Conservation (phyloP, 2,329 filamentous ascomycete species). For the Scorias spongiosa region DNA sequence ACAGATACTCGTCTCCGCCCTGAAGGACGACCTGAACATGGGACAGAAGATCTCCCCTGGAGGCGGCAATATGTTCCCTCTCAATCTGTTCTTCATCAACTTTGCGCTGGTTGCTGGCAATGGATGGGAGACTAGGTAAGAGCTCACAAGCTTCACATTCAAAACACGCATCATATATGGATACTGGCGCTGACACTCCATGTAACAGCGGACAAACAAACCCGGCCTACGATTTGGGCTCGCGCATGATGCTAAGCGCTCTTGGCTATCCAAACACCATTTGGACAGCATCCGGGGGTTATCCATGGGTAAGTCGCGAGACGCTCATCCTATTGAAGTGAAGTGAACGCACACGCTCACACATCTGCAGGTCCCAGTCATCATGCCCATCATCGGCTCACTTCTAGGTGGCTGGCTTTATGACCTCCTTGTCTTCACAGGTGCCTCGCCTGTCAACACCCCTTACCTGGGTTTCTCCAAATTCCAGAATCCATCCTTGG, state of each 20-base stretch:
- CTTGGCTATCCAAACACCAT: constrained; percentile 51
- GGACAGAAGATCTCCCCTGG: constrained; percentile 13
- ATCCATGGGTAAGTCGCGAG: constrained; percentile 42
- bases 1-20: constrained; percentile 55
- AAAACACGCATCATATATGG: neutral
- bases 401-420: constrained; percentile 51
- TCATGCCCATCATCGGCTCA: constrained; percentile 48
- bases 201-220: constrained; percentile 31
- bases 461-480: constrained; percentile 28
- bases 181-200: neutral
- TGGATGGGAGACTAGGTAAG: constrained; percentile 38
- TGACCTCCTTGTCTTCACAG: constrained; percentile 51
- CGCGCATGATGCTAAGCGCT: constrained; percentile 50
- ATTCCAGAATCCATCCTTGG: constrained; percentile 7
- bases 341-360: neutral
- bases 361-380: constrained; percentile 35
- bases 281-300: constrained; percentile 48
- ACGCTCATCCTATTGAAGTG: neutral
- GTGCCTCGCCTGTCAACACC: constrained; percentile 45
- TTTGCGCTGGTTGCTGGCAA: constrained; percentile 54
- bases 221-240: constrained; percentile 55
- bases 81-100: constrained; percentile 49
- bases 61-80: constrained; percentile 34
- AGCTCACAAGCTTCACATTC: neutral
- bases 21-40: constrained; percentile 38